These are phyloP conservation scores for Ceratobasidium sp. DNA, from an alignment of 1,284 basidiomycete genomes.

Conservation along the genomic window DNA sequence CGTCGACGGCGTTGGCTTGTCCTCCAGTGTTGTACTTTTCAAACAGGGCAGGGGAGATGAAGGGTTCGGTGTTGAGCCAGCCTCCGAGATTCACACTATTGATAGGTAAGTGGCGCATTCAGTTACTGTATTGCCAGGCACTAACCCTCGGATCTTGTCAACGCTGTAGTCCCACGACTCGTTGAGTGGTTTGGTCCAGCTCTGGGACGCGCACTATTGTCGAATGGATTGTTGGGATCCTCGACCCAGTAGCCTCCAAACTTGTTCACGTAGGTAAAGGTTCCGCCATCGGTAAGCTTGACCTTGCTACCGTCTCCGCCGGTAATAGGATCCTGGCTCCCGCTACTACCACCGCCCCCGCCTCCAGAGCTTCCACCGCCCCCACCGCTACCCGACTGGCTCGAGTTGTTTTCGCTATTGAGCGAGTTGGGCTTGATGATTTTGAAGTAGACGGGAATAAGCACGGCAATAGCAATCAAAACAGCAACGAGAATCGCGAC, in stretches of 20 bases:
- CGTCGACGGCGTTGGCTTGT: slow-evolving; percentile 51
- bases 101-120: background rate
- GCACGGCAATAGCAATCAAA: slow-evolving; percentile 39
- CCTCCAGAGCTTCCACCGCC: slow-evolving; percentile 37
- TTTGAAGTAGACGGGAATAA: slow-evolving; percentile 41
- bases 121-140: slow-evolving; percentile 21
- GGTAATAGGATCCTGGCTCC: slow-evolving; percentile 34
- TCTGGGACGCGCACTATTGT: slow-evolving; percentile 71
- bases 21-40: slow-evolving; percentile 47
- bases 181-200: slow-evolving; percentile 76
- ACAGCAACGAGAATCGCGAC: slow-evolving; percentile 17
- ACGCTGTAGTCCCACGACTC: slow-evolving; percentile 72
- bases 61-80: slow-evolving; percentile 61
- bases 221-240: slow-evolving; percentile 74
- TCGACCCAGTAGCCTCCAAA: slow-evolving; percentile 55
- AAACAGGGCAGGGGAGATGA: slow-evolving; percentile 59
- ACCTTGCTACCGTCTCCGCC: slow-evolving; percentile 53
- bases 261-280: slow-evolving; percentile 54
- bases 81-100: slow-evolving; percentile 56
- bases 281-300: slow-evolving; percentile 52
- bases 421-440: slow-evolving; percentile 39
- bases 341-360: slow-evolving; percentile 38
- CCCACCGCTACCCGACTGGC: slow-evolving; percentile 19
- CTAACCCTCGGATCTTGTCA: slow-evolving; percentile 70
- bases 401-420: slow-evolving; percentile 16